Conservation (phyloP, 148 eudicot species). For the Silene latifolia region DNA sequence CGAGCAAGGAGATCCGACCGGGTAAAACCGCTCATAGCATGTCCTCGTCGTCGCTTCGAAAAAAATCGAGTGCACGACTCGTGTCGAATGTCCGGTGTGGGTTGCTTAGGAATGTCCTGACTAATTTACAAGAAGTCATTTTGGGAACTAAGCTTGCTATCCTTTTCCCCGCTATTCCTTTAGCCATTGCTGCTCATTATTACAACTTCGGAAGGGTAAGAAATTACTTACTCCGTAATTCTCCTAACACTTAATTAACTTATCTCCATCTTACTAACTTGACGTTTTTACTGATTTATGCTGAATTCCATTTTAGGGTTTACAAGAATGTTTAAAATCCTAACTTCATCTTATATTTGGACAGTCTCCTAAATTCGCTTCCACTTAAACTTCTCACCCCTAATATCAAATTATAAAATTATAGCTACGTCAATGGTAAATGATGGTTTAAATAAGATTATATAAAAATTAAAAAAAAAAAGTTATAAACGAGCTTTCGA, state of each 20-base stretch:
- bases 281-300: too few relatives aligned
- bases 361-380: too few relatives aligned
- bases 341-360: too few relatives aligned
- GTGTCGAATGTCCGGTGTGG: constrained; percentile 42
- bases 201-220: constrained; percentile 49
- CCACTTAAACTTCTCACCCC: too few relatives aligned
- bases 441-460: too few relatives aligned
- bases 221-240: neutral
- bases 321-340: too few relatives aligned
- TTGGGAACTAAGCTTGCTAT: constrained; percentile 68
- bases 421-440: too few relatives aligned
- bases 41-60: constrained; percentile 61
- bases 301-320: too few relatives aligned
- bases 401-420: too few relatives aligned
- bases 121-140: constrained; percentile 65
- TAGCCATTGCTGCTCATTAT: constrained; percentile 49
- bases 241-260: neutral
- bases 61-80: constrained; percentile 49
- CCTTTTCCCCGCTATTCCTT: constrained; percentile 60
- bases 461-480: too few relatives aligned
- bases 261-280: too few relatives aligned
- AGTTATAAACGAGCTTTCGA: too few relatives aligned
- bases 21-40: constrained; percentile 58
- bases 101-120: constrained; percentile 30
- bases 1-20: constrained; percentile 37